Evolutionary conservation across 2,329 filamentous ascomycete genomes (phyloP).

Genomic region (Trichophyton equinum): DNA sequence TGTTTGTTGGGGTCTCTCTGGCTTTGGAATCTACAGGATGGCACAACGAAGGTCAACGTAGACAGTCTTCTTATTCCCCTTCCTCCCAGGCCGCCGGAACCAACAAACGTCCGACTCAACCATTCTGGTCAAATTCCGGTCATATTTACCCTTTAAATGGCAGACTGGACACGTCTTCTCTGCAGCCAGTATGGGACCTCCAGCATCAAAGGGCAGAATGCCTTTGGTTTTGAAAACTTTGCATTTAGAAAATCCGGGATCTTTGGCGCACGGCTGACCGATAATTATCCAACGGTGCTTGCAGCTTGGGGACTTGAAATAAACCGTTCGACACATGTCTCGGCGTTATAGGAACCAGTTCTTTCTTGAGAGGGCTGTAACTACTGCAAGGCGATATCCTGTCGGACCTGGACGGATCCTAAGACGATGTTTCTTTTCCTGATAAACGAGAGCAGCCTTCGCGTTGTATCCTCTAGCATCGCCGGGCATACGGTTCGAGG

Average conservation of each 20-base stretch:
- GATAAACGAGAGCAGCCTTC: no score
- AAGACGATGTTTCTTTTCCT: background rate
- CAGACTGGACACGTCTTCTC: slow-evolving; percentile 22
- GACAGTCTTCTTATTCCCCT: background rate
- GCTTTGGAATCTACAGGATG: slow-evolving; percentile 11
- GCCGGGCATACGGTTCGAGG: background rate
- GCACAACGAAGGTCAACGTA: slow-evolving; percentile 5
- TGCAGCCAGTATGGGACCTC: slow-evolving; percentile 14
- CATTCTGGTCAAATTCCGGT: slow-evolving; percentile 21
- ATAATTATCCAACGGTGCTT: slow-evolving; percentile 39
- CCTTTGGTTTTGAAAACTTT: slow-evolving; percentile 12
- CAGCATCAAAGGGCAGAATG: slow-evolving; percentile 10
- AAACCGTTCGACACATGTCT: slow-evolving; percentile 37
- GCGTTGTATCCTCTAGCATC: background rate
- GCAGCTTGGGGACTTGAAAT: slow-evolving; percentile 36
- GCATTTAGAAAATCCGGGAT: slow-evolving; percentile 20
- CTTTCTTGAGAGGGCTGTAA: background rate
- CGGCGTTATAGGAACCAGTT: background rate
- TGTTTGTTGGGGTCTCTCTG: background rate
- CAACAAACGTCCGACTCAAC: slow-evolving; percentile 11
- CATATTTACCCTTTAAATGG: slow-evolving; percentile 22
- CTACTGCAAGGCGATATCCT: background rate
- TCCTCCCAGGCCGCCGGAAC: background rate
- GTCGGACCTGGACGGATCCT: background rate
- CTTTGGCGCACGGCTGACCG: slow-evolving; percentile 30